Percentiles rank a stretch among this genome's conserved stretches.
phyloP scores from a whole-genome alignment of 2,329 filamentous ascomycete species.

The Paramyrothecium roridum region DNA sequence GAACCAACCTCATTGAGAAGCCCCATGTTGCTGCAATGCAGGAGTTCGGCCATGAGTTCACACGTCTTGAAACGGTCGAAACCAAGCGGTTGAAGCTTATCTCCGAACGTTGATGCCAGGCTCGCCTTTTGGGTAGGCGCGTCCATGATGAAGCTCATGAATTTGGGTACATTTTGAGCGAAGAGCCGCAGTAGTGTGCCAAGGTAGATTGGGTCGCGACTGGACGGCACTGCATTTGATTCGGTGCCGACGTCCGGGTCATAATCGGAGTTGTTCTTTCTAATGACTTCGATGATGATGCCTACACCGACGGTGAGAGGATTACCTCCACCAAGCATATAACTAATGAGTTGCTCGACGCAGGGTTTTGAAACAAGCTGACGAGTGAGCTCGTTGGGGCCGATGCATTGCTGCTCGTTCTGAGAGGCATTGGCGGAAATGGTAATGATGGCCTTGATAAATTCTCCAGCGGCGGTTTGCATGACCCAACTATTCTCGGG shows the following conservation, averaged over 20 bases:
- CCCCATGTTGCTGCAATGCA: slow-evolving; percentile 99
- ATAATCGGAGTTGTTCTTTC: slow-evolving; percentile 99
- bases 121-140: slow-evolving; percentile 69
- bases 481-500: slow-evolving; percentile 84
- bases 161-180: slow-evolving; percentile 85
- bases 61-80: slow-evolving; percentile 99
- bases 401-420: slow-evolving; percentile 98
- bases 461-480: slow-evolving; percentile 94
- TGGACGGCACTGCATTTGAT: slow-evolving; percentile 74
- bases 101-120: slow-evolving; percentile 83
- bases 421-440: slow-evolving; percentile 98
- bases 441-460: slow-evolving; percentile 97
- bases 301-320: slow-evolving; percentile 93
- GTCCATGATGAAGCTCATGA: slow-evolving; percentile 86
- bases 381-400: slow-evolving; percentile 92
- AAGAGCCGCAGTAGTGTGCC: slow-evolving; percentile 87
- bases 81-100: slow-evolving; percentile 86
- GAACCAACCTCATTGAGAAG: slow-evolving; percentile 88
- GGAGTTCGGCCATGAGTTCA: slow-evolving; percentile 93
- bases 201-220: slow-evolving; percentile 90
- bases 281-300: slow-evolving; percentile 96
- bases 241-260: slow-evolving; percentile 87
- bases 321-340: slow-evolving; percentile 93
- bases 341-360: slow-evolving; percentile 77
- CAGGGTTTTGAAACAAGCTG: slow-evolving; percentile 88